Conservation (phyloP, 2,329 filamentous ascomycete species). For the Cytospora chrysosperma region DNA sequence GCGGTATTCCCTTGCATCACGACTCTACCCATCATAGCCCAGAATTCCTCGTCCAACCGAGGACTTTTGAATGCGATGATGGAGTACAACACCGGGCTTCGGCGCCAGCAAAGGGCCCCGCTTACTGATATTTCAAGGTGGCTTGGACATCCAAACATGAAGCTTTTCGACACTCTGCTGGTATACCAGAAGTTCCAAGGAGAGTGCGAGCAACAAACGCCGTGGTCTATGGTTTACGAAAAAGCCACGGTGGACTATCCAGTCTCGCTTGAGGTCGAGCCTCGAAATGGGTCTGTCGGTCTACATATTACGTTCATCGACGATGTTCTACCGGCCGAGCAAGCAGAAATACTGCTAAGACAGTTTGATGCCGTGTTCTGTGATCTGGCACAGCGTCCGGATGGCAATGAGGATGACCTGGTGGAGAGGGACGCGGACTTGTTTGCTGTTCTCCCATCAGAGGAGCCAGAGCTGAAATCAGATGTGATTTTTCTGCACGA, state of each 20-base stretch:
- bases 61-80: slow-evolving; percentile 64
- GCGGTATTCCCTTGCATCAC: slow-evolving; percentile 77
- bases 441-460: slow-evolving; percentile 66
- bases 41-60: slow-evolving; percentile 51
- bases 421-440: slow-evolving; percentile 37
- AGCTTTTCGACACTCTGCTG: slow-evolving; percentile 81
- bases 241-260: slow-evolving; percentile 72
- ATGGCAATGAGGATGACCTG: slow-evolving; percentile 41
- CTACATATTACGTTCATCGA: slow-evolving; percentile 67
- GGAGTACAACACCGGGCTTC: slow-evolving; percentile 60
- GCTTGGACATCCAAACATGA: slow-evolving; percentile 62
- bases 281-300: slow-evolving; percentile 48
- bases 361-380: slow-evolving; percentile 72
- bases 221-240: slow-evolving; percentile 65
- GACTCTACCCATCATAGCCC: slow-evolving; percentile 71
- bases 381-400: slow-evolving; percentile 53
- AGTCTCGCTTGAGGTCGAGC: slow-evolving; percentile 77
- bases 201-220: slow-evolving; percentile 26
- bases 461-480: slow-evolving; percentile 55
- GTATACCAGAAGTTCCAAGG: slow-evolving; percentile 68
- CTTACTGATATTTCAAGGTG: slow-evolving; percentile 71
- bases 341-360: slow-evolving; percentile 63
- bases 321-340: slow-evolving; percentile 64
- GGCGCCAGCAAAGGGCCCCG: slow-evolving; percentile 70
- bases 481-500: slow-evolving; percentile 67